Base-by-base conservation (phyloP, 106 monocot species). In the Amphibolis antarctica region DNA sequence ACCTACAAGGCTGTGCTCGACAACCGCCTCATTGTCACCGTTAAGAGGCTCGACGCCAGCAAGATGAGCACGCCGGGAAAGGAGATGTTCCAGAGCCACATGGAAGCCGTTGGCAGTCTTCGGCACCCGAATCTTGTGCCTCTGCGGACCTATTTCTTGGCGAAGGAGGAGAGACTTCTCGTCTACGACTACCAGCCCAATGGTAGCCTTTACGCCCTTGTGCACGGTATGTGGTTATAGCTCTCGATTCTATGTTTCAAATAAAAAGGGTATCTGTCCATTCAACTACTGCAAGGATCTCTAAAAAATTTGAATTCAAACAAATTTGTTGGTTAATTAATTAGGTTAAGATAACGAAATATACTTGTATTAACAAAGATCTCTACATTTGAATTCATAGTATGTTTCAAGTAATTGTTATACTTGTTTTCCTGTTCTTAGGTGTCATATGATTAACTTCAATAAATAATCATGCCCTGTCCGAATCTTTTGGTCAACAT, bases 131-230 rank as follows among this genome's bases (percentile, higher is more conserved):
- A 93, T 68, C 30, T 93, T 30, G 93, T 93, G 18, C 76, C 85
- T 0, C 72, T 93, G 13, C 73, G 85, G 22, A 85, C 88, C 0
- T 93, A 69, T 65, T 88, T 88, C 72, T 85, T 85, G 63, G 82
- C 93, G 0, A 85, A 85, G 85, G 85, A 93, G 68, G 93, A 93
- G 76, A 68, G 88, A 63, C 76, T 88, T 46, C 80, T 93, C 5
- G 85, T 93, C 7, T 93, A 85, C 63, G 93, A 93, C 53, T 88
- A 85, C 75, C 78, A 77, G 65, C 81, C 88, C 15, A 93, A 88
- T 52, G 93, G 93, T 20, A 93, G 88, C 62, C 82, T 93, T 44
- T 80, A 72, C 77, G 83, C 88, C 24, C 85, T 93, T 27, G 75
- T 88, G 18, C 93, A 88, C 62, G 93, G 93, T 88, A 76, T 59